Base-by-base conservation (phyloP, 1,284 basidiomycete genomes). In the Coniferiporia sulphurascens region DNA sequence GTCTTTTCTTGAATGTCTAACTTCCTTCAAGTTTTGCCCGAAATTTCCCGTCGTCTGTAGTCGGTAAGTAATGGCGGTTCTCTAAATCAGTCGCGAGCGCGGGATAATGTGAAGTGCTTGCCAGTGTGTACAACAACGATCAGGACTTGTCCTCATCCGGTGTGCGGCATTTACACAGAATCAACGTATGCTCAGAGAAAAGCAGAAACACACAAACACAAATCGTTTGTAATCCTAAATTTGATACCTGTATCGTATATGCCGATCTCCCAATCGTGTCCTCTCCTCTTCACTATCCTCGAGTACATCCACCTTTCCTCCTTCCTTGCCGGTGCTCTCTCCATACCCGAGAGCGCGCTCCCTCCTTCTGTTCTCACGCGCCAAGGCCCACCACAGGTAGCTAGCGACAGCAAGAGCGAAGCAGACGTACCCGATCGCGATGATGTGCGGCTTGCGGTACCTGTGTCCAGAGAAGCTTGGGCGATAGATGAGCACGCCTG, bases 401-500 rank as follows among this genome's bases (percentile, higher is more conserved):
- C 72, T 63, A 0, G 81, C 76, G 3, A 82, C 73, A 4, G 74
- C 61, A 2, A 80, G 74, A 0, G 81, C 76, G 59, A 84, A 80
- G 2, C 77, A 65, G 27, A 85, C 69, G 62, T 85, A 87, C 19
- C 83, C 81, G 63, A 84, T 80, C 2, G 83, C 75, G 52, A 86
- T 81, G 17, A 81, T 76, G 65, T 87, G 82, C 10, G 85, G 84
- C 54, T 72, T 79, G 38, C 83, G 77, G 72, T 78, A 87, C 49
- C 76, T 70, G 65, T 83, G 69, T 1, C 67, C 71, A 8, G 72
- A 68, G 38, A 83, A 75, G 49, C 71, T 74, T 2, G 82, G 81
- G 32, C 81, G 69, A 65, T 82, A 85, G 53, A 86, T 74, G 64
- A 81, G 74, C 54, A 78, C 79, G 35, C 79, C 81, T 27, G 80